Evolutionary conservation across 1,284 basidiomycete genomes (phyloP), one percentile per base, ranked within the genome.

Genomic region (Polyporus tsugae): DNA sequence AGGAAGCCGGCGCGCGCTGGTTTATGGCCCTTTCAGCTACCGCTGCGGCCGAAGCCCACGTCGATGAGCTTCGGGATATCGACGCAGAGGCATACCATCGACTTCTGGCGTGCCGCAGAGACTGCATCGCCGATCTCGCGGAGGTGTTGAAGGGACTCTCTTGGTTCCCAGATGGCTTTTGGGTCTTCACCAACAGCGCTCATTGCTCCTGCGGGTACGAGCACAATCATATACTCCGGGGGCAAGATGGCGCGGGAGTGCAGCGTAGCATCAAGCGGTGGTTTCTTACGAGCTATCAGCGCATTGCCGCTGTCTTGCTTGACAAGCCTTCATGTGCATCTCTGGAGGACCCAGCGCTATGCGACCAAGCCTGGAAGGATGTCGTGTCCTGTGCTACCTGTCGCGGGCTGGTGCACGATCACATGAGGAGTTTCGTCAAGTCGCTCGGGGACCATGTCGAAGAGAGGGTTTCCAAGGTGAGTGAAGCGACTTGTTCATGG

Each of bases 371-470:
- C 2, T 55, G 44, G 6, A 57, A 44, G 52, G 63, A 64, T 6
- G 63, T 41, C 3, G 19, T 29, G 13, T 15, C n/a, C 25, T 64
- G 63, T 19, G 22, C 11, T 17, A 33, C 10, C 6, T 64, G 63
- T n/a, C 53, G 53, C 22, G 35, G 36, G 25, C 1, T 29, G 15
- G 53, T 42, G 29, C 38, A 33, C 17, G 42, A 44, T 2, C 63
- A 64, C 25, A 38, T 64, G 17, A 39, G 53, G 39, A 4, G 33
- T 25, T 63, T 63, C 62, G 58, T 64, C 53, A 39, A 35, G 33
- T 57, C 9, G 17, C 53, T 64, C 3, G 36, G 22, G 35, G n/a
- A 55, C 6, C 35, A 53, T 10, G n/a, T 53, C 41, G 49, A 63
- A 11, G 33, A 63, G 35, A 53, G n/a, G n/a, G 35, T 63, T 36